Percentiles rank a stretch among this genome's conserved stretches.
These are phyloP conservation scores for Podaxis mareebaensis DNA, from an alignment of 768 basidiomycete species.

Conservation along the genomic window DNA sequence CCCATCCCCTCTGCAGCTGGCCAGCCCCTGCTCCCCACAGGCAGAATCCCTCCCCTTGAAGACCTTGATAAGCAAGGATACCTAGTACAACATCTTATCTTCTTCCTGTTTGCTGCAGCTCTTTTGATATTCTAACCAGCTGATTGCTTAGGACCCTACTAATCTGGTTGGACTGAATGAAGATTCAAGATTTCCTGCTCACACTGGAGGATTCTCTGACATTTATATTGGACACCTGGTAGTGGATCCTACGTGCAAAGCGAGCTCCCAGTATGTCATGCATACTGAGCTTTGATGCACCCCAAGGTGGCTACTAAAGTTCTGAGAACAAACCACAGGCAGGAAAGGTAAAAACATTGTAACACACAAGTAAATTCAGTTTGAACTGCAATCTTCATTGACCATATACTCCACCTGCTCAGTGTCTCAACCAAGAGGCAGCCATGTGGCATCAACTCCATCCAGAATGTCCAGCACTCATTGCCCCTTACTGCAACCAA, in stretches of 20 bases:
- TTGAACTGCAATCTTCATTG: neutral
- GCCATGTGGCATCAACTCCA: conserved; percentile 17
- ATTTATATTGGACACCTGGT: neutral
- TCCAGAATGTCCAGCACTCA: conserved; percentile 15
- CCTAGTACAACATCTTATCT: too few species aligned
- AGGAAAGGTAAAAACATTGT: neutral
- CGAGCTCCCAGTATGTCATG: neutral
- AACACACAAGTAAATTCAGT: neutral
- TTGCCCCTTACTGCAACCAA: conserved; percentile 17
- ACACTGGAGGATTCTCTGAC: neutral
- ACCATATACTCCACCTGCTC: neutral
- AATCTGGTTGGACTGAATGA: neutral
- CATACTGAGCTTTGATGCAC: neutral
- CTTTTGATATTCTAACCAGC: too few species aligned
- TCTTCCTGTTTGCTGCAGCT: too few species aligned
- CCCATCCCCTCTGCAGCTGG: too few species aligned
- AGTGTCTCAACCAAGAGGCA: conserved; percentile 20
- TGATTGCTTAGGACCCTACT: neutral
- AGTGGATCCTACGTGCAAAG: neutral
- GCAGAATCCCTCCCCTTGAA: too few species aligned
- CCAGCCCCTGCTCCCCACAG: too few species aligned
- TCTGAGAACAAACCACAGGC: conserved; percentile 7
- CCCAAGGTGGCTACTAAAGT: conserved; percentile 23
- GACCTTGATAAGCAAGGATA: too few species aligned
- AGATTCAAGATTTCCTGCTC: neutral